Base-by-base conservation (phyloP, 2,329 filamentous ascomycete species). In the Diaporthe citrichinensis region DNA sequence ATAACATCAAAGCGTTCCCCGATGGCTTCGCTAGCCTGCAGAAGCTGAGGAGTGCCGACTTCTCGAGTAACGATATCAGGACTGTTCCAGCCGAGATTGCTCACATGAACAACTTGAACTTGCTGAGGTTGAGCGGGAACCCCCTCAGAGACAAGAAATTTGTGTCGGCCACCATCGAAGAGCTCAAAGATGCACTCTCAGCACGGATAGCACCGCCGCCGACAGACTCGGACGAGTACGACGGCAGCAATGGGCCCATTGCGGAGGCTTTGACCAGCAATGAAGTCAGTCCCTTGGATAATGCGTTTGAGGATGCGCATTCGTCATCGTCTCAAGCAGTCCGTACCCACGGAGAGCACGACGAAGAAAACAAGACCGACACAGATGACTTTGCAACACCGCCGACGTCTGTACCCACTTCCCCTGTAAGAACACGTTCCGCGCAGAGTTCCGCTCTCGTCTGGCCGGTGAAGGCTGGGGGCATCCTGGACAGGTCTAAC, bases 61-160 rank as follows among this genome's bases (percentile, higher is more conserved):
- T 98, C 78, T 94, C 94, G 0, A 92, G 93, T 78, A 99, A 99
- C 81, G 92, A 97, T 78, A 91, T 99, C 65, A 91, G 91, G 2
- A 87, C 90, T 17, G 83, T 99, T 10, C 94, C 97, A 41, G 89
- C 94, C 0, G 92, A 92, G 78, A 91, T 98, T 75, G 94, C 93
- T 7, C 86, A 91, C 36, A 98, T 98, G 95, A 91, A 95, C 8
- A 92, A 85, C 59, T 86, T 99, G 14, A 89, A 92, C 28, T 92
- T 92, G 81, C 89, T 98, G 57, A 92, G 93, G 6, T 87, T 99
- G 44, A 92, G 92, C 58, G 95, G 95, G n/a, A 99, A 99, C 80
- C 97, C 97, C 0, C 86, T 99, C 20, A 90, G 94, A 20, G 95
- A 98, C 82, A 95, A 94, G 82, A 98, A 95, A 82, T 95, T 97